Conservation (phyloP, 371 early-diverging fungal genomes). For the Mortierella sp. region DNA sequence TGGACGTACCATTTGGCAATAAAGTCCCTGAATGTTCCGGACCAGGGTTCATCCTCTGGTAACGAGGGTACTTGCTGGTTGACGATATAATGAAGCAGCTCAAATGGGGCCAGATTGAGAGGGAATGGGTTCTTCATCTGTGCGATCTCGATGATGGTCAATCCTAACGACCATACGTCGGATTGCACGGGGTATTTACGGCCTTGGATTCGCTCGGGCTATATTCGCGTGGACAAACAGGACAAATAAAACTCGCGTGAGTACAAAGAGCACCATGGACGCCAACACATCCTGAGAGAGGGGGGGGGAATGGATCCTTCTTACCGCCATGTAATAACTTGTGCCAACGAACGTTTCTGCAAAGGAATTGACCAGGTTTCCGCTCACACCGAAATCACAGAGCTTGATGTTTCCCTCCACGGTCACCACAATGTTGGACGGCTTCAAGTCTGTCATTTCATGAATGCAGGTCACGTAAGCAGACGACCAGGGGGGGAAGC, state of each 20-base stretch:
- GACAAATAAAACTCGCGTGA: too few relatives aligned
- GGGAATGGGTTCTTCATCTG: slow-evolving; percentile 91
- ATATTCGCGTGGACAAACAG: too few relatives aligned
- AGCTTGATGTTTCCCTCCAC: slow-evolving; percentile 91
- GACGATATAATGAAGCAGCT: slow-evolving; percentile 91
- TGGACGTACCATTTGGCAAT: slow-evolving; percentile 74
- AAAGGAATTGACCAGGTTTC: slow-evolving; percentile 87
- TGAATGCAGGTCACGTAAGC: background rate
- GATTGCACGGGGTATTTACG: slow-evolving; percentile 88
- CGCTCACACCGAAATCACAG: slow-evolving; percentile 95
- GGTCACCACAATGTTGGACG: slow-evolving; percentile 89
- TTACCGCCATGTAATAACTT: slow-evolving; percentile 94
- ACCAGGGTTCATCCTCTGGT: slow-evolving; percentile 70
- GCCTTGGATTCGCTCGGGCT: slow-evolving; percentile 97
- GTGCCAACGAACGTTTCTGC: slow-evolving; percentile 97
- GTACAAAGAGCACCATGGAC: background rate
- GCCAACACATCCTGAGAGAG: background rate
- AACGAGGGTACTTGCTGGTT: slow-evolving; percentile 87
- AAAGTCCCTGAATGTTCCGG: slow-evolving; percentile 81
- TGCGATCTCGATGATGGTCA: slow-evolving; percentile 94
- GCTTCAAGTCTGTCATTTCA: slow-evolving; percentile 92
- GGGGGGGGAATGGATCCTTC: slow-evolving; percentile 1
- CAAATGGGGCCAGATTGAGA: slow-evolving; percentile 84
- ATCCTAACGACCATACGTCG: slow-evolving; percentile 96
- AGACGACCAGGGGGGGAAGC: background rate